Evolutionary conservation across 257 asterid species (phyloP), one percentile per base, ranked within the genome.

Genomic region (Salvia splendens): DNA sequence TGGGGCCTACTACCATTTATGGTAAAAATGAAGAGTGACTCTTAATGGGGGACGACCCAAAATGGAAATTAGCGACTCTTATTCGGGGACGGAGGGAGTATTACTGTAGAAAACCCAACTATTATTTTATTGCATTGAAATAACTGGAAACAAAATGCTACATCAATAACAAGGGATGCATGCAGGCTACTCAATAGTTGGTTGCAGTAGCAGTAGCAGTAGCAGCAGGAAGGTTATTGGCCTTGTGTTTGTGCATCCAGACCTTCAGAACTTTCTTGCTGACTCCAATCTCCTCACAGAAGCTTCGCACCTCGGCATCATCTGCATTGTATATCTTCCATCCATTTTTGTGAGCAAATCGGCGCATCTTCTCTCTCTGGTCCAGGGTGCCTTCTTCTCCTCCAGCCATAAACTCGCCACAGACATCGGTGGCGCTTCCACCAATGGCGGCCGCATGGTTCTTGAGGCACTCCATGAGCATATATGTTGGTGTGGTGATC

Each of bases 241-340:
- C 58, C 75, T 87, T 87, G 55, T 87, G 85, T 64, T 85, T 87
- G 71, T 87, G 95, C 89, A 87, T 82, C 95, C 95, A 87, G 6
- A 87, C 88, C 82, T 83, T 84, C 58, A 87, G 79, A 32, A 87
- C 95, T 36, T 87, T 80, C 55, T 84, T 70, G 71, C 73, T 75
- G 3, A 86, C 73, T 67, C 83, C 84, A 12, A 73, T 71, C 77
- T 86, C 93, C 0, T 79, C 75, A 55, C 94, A 86, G 33, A 86
- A 82, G 58, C 86, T 74, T 52, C 73, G 65, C 48, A 84, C 82
- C 56, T 73, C 79, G 5, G 71, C 74, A 40, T 84, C 87, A 43
- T 76, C 94, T 57, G 78, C 79, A 69, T 82, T 86, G 35, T 77
- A 86, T 24, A 84, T 73, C 45, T 77, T 82, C 90, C 88, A 86